Conservation (phyloP, 805 yeast species). For the Ogataea pini region DNA sequence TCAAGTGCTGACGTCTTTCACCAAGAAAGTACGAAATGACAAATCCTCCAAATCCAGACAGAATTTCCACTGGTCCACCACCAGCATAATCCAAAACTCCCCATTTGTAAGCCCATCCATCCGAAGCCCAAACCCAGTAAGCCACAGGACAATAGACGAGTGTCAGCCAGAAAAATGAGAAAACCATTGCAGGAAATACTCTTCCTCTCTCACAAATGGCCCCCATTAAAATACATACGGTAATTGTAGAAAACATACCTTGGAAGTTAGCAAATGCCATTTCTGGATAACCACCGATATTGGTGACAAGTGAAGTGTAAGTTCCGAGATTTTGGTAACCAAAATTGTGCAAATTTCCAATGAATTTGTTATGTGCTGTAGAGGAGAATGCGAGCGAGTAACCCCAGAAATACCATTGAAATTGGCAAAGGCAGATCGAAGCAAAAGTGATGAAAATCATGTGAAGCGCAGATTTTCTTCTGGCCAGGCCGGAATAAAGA, state of each 20-base stretch:
- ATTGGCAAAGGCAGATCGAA: constrained; percentile 58
- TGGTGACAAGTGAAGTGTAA: constrained; percentile 18
- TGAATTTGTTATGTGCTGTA: constrained; percentile 80
- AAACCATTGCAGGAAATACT: constrained; percentile 78
- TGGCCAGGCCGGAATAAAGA: constrained; percentile 85
- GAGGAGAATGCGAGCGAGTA: constrained; percentile 84
- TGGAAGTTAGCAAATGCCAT: constrained; percentile 84
- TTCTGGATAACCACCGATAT: constrained; percentile 62
- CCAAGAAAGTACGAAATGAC: constrained; percentile 83
- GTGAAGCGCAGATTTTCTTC: constrained; percentile 86
- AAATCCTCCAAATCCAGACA: constrained; percentile 88
- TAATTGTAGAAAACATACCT: constrained; percentile 90
- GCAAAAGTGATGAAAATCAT: constrained; percentile 79
- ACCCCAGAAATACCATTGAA: constrained; percentile 99
- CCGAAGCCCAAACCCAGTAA: constrained; percentile 91
- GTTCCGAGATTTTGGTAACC: constrained; percentile 76
- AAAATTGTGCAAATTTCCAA: constrained; percentile 82
- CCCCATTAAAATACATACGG: constrained; percentile 88
- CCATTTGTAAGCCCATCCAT: constrained; percentile 93
- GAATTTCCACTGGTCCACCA: constrained; percentile 95
- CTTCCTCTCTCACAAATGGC: constrained; percentile 94
- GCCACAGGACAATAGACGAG: constrained; percentile 93
- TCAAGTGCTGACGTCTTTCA: constrained; percentile 68
- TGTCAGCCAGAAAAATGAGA: constrained; percentile 86
- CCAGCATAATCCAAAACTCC: constrained; percentile 97